Percentiles rank a stretch among this genome's conserved stretches.
Evolutionary conservation across 148 eudicot genomes (phyloP).

Genomic region (Camellia lanceoleosa): DNA sequence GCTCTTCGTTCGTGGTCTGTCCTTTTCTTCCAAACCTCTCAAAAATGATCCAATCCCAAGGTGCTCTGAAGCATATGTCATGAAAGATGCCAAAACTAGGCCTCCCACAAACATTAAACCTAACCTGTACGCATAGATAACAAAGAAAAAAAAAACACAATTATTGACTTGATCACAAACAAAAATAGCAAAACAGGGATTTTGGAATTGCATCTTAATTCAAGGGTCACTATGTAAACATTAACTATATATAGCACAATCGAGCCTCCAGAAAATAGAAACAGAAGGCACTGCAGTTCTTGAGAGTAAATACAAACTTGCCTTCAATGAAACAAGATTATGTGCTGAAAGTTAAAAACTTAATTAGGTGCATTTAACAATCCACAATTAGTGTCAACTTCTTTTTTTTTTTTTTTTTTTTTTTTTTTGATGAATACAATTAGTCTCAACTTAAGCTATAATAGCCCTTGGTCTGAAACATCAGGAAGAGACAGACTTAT

Average conservation of each 20-base stretch:
- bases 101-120: conserved; percentile 85
- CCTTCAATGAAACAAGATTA: no score
- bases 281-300: no score
- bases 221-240: no score
- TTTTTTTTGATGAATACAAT: no score
- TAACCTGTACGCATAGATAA: conserved; percentile 50
- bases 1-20: conserved; percentile 37
- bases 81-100: conserved; percentile 69
- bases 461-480: no score
- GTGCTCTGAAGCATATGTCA: conserved; percentile 90
- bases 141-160: neutral
- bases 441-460: neutral
- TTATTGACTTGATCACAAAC: neutral
- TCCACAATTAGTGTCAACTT: neutral
- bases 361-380: neutral
- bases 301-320: no score
- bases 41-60: conserved; percentile 62
- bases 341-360: no score
- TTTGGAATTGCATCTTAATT: neutral
- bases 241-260: no score
- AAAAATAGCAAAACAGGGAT: neutral
- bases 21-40: conserved; percentile 75
- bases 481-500: neutral
- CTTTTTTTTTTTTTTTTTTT: no score
- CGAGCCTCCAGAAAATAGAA: no score